Conservation (phyloP, 2,329 filamentous ascomycete species). For the Dactylellina haptotyla region DNA sequence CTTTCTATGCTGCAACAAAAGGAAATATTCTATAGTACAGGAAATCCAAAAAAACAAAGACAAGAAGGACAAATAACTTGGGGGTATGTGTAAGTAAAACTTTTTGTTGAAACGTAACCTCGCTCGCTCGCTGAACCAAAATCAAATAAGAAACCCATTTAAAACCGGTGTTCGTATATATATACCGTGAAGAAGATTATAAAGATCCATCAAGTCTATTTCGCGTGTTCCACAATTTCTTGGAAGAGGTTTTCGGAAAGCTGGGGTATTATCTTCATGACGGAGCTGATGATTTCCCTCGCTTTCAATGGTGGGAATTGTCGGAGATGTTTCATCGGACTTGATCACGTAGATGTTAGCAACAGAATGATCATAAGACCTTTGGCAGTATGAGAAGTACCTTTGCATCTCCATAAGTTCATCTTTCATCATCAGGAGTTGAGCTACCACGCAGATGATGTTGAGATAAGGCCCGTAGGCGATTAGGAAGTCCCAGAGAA, state of each 20-base stretch:
- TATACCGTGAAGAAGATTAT: conserved; percentile 20
- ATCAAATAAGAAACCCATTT: neutral
- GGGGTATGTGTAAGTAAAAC: conserved; percentile 47
- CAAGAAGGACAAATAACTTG: conserved; percentile 16
- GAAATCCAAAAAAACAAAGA: neutral
- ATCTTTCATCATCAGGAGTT: conserved; percentile 86
- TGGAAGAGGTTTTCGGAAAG: conserved; percentile 91
- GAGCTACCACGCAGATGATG: conserved; percentile 94
- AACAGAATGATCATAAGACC: neutral
- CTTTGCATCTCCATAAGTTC: conserved; percentile 84
- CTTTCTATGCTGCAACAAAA: conserved; percentile 31
- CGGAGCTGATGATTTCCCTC: conserved; percentile 77
- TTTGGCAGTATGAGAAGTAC: conserved; percentile 66
- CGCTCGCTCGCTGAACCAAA: conserved; percentile 22
- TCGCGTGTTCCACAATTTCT: conserved; percentile 87
- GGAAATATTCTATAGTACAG: conserved; percentile 45
- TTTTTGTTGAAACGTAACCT: conserved; percentile 9
- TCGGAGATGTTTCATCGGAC: conserved; percentile 90
- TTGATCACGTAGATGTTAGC: conserved; percentile 63
- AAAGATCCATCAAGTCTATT: conserved; percentile 63
- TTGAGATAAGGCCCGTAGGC: conserved; percentile 95
- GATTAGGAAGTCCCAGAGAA: conserved; percentile 96
- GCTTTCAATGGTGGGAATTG: conserved; percentile 86
- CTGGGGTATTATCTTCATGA: conserved; percentile 87
- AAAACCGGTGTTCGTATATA: conserved; percentile 12